A percentile compares a stretch with the other conserved stretches of the same genome.
These are phyloP conservation scores for Eremomyces bilateralis DNA, from an alignment of 495 filamentous ascomycete genomes.

Conservation along the genomic window DNA sequence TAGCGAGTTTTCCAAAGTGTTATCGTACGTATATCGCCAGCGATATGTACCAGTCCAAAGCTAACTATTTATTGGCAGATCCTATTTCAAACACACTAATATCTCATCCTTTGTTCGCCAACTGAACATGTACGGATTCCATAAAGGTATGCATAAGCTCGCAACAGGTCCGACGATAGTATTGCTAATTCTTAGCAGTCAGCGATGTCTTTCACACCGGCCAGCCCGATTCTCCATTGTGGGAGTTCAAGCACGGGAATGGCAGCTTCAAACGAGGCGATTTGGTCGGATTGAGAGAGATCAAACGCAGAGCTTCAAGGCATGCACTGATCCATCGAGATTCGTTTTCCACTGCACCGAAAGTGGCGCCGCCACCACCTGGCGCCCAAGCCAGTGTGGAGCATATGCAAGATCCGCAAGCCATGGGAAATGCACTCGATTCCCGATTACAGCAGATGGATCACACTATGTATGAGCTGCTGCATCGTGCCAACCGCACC, in stretches of 20 bases:
- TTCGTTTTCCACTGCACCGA: slow-evolving; percentile 57
- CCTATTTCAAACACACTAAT: slow-evolving; percentile 98
- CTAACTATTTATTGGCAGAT: slow-evolving; percentile 27
- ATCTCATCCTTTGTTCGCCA: slow-evolving; percentile 96
- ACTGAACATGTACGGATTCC: slow-evolving; percentile 98
- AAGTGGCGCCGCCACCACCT: slow-evolving; percentile 46
- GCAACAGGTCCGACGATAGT: not conserved
- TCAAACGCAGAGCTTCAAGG: slow-evolving; percentile 88
- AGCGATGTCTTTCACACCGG: slow-evolving; percentile 98
- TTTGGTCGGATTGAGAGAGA: slow-evolving; percentile 75
- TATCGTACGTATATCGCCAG: slow-evolving; percentile 43
- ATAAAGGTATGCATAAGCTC: slow-evolving; percentile 51
- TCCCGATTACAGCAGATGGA: slow-evolving; percentile 56
- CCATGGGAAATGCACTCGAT: too few species aligned
- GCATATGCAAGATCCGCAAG: slow-evolving; percentile 52
- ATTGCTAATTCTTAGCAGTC: slow-evolving; percentile 28
- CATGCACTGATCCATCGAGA: slow-evolving; percentile 91
- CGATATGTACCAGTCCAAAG: not conserved
- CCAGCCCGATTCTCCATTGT: slow-evolving; percentile 81
- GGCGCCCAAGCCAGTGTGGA: slow-evolving; percentile 75
- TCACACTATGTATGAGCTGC: slow-evolving; percentile 63
- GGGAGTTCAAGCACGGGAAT: slow-evolving; percentile 98
- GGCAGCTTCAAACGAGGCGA: slow-evolving; percentile 94
- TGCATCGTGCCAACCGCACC: slow-evolving; percentile 47
- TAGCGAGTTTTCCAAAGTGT: slow-evolving; percentile 92